Evolutionary conservation across 495 filamentous ascomycete genomes (phyloP), one percentile per base, ranked within the genome.

Genomic region (Cenococcum geophilum): DNA sequence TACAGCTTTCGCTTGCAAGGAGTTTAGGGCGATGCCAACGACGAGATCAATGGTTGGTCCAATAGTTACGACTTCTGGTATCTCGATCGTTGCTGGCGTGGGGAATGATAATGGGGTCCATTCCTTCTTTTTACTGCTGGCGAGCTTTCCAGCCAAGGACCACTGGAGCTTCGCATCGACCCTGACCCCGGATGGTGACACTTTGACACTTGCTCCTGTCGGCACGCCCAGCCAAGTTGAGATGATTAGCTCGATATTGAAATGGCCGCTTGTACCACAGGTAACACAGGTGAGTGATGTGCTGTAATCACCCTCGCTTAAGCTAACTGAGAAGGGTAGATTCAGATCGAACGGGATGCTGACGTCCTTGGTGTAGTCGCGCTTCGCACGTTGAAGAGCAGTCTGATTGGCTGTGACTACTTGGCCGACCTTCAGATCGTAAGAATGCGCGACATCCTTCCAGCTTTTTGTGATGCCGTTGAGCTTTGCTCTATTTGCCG

Each of bases 171-270:
- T 59, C 1, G 72, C 67, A 20, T 62, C 64, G 10, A 69, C 69
- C 4, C 63, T 63, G 5, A 77, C 72, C 47, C 66, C 70, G 14
- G 66, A 63, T 4, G 74, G 75, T 5, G 57, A 54, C 2, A 76
- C 21, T 11, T 59, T 67, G 20, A 76, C 51, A 0, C 55, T 67
- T 11, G 65, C 68, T 10, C 43, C 69, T 18, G 66, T 64, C 16
- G 72, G 73, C 22, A 74, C 59, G 40, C 53, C 58, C 40, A 66
- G 34, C 22, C 63, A 55, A 11, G 65, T 71, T 22, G 68, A 65
- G 23, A 76, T 68, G 20, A 68, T 65, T 59, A 76, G 71, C 8
- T 66, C 64, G 51, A 76, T 69, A 58, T 76, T 70, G 52, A 77
- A 70, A 8, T 66, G 54, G 23, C 75, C 74, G 32, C 65, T 63